Conservation (phyloP, 306 rosid genomes). For the Carpinus fangiana region DNA sequence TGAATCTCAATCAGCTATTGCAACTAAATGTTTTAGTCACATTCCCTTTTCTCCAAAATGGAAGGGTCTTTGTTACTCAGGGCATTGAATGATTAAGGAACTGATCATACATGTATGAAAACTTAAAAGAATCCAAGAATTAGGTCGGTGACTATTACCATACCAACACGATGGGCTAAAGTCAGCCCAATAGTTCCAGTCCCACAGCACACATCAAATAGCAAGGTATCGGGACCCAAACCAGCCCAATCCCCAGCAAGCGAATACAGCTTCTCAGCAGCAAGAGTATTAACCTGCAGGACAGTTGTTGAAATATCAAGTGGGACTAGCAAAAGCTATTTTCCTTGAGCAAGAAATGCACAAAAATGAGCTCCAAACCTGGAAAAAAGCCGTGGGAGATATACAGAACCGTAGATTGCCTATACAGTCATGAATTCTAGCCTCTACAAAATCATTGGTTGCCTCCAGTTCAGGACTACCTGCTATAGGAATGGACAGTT, state of each 20-base stretch:
- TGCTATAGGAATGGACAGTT: conserved; percentile 43
- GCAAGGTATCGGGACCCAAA: conserved; percentile 84
- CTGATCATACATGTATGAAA: conserved; percentile 14
- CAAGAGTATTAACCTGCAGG: conserved; percentile 85
- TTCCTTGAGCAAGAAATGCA: conserved; percentile 15
- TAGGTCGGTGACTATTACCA: conserved; percentile 69
- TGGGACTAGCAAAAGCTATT: conserved; percentile 1
- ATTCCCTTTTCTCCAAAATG: conserved; percentile 13
- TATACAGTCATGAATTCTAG: conserved; percentile 80
- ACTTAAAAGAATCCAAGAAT: conserved; percentile 9
- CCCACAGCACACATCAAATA: conserved; percentile 94
- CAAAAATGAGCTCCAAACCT: conserved; percentile 49
- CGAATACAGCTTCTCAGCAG: conserved; percentile 93
- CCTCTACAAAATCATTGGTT: conserved; percentile 40
- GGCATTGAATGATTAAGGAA: conserved; percentile 7
- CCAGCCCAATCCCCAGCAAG: conserved; percentile 99
- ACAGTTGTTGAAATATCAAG: conserved; percentile 26
- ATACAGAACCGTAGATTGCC: conserved; percentile 75
- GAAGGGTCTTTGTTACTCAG: background rate
- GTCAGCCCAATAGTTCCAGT: conserved; percentile 98
- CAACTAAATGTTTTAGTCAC: conserved; percentile 20
- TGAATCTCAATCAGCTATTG: conserved; percentile 2
- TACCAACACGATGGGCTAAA: conserved; percentile 92
- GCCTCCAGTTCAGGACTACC: conserved; percentile 40
- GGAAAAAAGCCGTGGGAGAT: conserved; percentile 97